phyloP scores from a whole-genome alignment of 2,329 filamentous ascomycete genomes.

The Aquanectria penicillioides region DNA sequence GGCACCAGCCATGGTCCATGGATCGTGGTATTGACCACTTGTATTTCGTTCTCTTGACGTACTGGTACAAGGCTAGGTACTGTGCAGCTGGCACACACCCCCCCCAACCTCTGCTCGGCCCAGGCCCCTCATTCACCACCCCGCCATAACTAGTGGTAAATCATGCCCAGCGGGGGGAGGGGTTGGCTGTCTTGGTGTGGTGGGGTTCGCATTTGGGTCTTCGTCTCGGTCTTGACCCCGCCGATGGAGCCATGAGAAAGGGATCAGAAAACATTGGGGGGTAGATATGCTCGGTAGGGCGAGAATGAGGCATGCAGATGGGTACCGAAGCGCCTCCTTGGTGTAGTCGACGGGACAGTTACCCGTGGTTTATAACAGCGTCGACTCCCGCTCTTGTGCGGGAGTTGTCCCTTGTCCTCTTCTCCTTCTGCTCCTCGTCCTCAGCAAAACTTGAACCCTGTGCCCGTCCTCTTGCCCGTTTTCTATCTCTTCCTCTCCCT shows the following conservation, averaged over 20 bases:
- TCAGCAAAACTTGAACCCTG: neutral
- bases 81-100: neutral
- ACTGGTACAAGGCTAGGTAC: neutral
- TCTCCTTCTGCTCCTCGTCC: neutral
- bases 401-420: neutral
- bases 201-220: slow-evolving; percentile 24
- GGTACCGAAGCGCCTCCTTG: neutral
- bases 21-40: too few relatives aligned
- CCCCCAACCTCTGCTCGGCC: neutral
- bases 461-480: neutral
- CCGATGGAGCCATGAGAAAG: slow-evolving; percentile 25
- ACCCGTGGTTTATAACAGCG: slow-evolving; percentile 25
- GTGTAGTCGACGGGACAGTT: neutral
- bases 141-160: slow-evolving; percentile 11
- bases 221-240: slow-evolving; percentile 35
- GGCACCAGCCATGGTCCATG: neutral
- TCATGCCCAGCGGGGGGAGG: slow-evolving; percentile 17
- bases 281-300: slow-evolving; percentile 3
- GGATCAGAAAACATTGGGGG: slow-evolving; percentile 10
- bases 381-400: slow-evolving; percentile 16
- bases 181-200: slow-evolving; percentile 27
- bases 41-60: neutral
- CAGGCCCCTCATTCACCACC: slow-evolving; percentile 6
- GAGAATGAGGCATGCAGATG: neutral
- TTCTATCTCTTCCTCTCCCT: neutral